Conservation (phyloP, 345 rosid genomes). For the Gossypium stocksii region DNA sequence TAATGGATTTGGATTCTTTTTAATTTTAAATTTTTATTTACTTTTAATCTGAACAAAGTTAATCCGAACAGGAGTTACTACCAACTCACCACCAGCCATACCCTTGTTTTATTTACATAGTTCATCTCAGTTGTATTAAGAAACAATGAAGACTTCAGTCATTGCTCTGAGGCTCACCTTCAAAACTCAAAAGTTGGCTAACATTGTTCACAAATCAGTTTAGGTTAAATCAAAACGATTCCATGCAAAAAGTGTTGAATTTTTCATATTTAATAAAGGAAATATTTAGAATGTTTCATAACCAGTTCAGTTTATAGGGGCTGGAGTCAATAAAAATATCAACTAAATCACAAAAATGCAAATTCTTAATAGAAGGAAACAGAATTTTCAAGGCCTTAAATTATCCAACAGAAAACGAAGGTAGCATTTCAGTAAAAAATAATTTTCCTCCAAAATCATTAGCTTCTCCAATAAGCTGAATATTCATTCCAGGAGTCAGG, state of each 20-base stretch:
- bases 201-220: constrained; percentile 4
- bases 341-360: background rate
- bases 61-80: constrained; percentile 67
- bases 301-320: background rate
- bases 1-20: no score
- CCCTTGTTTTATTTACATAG: constrained; percentile 46
- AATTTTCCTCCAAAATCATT: constrained; percentile 99
- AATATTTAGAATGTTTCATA: background rate
- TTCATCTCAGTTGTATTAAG: constrained; percentile 18
- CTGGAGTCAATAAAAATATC: background rate
- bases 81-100: constrained; percentile 98
- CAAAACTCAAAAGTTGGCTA: background rate
- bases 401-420: background rate
- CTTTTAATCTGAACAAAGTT: constrained; percentile 35
- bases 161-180: background rate
- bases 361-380: background rate
- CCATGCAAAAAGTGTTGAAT: no score
- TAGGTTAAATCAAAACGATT: background rate
- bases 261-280: background rate
- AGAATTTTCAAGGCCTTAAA: background rate
- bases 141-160: background rate
- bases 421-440: constrained; percentile 13
- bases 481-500: constrained; percentile 94
- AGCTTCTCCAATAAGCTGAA: constrained; percentile 86
- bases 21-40: no score